Conservation (phyloP, 768 basidiomycete species). For the Termitomyces sp. region DNA sequence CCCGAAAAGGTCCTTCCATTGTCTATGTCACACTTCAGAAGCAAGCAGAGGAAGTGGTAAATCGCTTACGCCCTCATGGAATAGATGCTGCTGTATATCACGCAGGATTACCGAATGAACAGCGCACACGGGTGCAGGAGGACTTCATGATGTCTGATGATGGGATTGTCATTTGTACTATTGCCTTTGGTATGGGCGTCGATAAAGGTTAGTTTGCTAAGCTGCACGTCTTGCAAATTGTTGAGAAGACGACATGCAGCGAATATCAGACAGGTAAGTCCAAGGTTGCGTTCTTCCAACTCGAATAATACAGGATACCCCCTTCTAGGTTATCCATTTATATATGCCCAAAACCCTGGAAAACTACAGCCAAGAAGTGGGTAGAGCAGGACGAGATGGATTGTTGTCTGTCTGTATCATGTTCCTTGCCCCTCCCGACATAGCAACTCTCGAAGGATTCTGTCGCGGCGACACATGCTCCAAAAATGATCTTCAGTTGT, state of each 20-base stretch:
- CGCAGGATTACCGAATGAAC: constrained; percentile 10
- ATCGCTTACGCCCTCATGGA: constrained; percentile 3
- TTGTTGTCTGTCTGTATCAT: constrained; percentile 34
- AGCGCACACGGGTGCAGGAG: constrained; percentile 5
- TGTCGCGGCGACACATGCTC: constrained; percentile 42
- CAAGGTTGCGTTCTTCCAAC: neutral
- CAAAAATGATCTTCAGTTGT: constrained; percentile 30
- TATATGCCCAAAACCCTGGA: constrained; percentile 12
- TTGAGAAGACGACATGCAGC: neutral
- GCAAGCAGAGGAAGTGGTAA: constrained; percentile 7
- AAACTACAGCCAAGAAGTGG: constrained; percentile 13
- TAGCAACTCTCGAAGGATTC: constrained; percentile 44
- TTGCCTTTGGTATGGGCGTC: constrained; percentile 9
- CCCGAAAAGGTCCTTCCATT: constrained; percentile 9
- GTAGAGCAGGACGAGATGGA: constrained; percentile 14
- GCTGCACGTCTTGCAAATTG: neutral
- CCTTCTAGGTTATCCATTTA: constrained; percentile 5
- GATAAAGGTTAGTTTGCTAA: constrained; percentile 1
- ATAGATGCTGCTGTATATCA: constrained; percentile 11
- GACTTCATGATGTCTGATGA: constrained; percentile 6
- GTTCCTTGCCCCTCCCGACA: constrained; percentile 37
- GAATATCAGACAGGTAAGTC: neutral
- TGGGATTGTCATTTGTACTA: neutral
- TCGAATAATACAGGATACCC: neutral
- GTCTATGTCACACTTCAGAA: constrained; percentile 13